phyloP scores from a whole-genome alignment of 129 eudicot species.

The Flaveria sonorensis region DNA sequence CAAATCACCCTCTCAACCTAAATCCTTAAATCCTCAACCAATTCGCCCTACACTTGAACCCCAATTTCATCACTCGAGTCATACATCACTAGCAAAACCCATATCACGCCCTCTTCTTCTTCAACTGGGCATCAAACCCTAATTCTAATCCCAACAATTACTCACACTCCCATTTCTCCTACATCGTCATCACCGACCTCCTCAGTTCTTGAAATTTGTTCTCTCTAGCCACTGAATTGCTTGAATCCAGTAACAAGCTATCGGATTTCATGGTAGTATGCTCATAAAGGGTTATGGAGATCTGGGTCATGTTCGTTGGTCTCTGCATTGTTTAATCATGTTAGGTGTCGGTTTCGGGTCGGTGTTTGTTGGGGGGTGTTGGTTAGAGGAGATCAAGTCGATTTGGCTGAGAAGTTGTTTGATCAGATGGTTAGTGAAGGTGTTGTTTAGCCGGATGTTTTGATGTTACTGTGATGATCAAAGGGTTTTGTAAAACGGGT shows the following conservation, averaged over 20 bases:
- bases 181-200: constrained; percentile 58
- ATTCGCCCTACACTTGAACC: constrained; percentile 50
- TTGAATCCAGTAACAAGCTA: constrained; percentile 33
- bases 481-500: constrained; percentile 58
- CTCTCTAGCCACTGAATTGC: constrained; percentile 46
- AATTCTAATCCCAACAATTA: constrained; percentile 51
- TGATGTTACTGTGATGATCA: constrained; percentile 52
- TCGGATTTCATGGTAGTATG: constrained; percentile 66
- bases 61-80: constrained; percentile 42
- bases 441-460: constrained; percentile 47
- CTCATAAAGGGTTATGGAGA: constrained; percentile 61
- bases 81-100: constrained; percentile 54
- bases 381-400: constrained; percentile 41
- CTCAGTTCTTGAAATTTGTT: constrained; percentile 40
- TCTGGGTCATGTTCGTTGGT: constrained; percentile 47
- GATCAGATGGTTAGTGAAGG: constrained; percentile 40
- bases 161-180: constrained; percentile 42
- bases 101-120: constrained; percentile 64
- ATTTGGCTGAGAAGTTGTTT: constrained; percentile 37
- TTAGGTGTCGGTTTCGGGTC: constrained; percentile 33
- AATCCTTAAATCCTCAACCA: constrained; percentile 46
- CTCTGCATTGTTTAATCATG: constrained; percentile 44
- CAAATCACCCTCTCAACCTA: constrained; percentile 43
- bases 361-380: constrained; percentile 53
- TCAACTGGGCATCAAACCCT: constrained; percentile 57